Base-by-base conservation (phyloP, 208 protist species). In the Crithidia fasciculata region DNA sequence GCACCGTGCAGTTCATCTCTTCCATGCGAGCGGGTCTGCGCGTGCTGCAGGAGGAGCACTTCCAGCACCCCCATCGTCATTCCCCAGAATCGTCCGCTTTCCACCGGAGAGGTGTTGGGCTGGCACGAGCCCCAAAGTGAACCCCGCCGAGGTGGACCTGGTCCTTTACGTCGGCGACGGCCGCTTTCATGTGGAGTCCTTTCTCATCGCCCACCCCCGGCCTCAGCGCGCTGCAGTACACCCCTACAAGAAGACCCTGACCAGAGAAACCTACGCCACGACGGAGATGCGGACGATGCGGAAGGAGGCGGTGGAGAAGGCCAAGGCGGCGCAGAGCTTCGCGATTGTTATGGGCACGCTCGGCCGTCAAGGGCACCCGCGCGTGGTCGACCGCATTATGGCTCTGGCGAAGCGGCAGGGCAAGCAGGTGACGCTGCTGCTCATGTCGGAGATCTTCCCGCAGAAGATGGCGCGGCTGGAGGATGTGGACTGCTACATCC, bases 401-500 rank as follows among this genome's bases (percentile, higher is more conserved):
- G 62, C 73, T 19, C 69, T 97, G 4, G 87, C 99, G 4, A 59
- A 92, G 41, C 73, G 57, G 16, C 69, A 80, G 2, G 89, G 91
- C 12, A 95, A 95, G 62, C 75, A 77, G 0, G 93, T 92, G 43
- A 92, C 90, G 13, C 71, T 98, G 6, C 66, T 99, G 5, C 87
- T 99, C 55, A 94, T 99, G 74, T 98, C 96, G 5, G 98, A 99
- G 81, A 99, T 99, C 39, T 99, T 99, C 68, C 98, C 98, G 15
- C 44, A 84, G 0, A 99, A 99, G 71, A 88, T 99, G 43, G 88
- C 90, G 28, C 61, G 87, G 63, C 86, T 99, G 16, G 64, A 85
- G 13, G 96, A 98, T 74, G 82, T 99, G 37, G 96, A 98, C 64
- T 95, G 89, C 81, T 99, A 97, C 84, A 95, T 99, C 36, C 97